Percentiles rank a stretch among this genome's conserved stretches.
These are phyloP conservation scores for Seminavis robusta DNA, from an alignment of 108 stramenopile genomes.

Conservation along the genomic window DNA sequence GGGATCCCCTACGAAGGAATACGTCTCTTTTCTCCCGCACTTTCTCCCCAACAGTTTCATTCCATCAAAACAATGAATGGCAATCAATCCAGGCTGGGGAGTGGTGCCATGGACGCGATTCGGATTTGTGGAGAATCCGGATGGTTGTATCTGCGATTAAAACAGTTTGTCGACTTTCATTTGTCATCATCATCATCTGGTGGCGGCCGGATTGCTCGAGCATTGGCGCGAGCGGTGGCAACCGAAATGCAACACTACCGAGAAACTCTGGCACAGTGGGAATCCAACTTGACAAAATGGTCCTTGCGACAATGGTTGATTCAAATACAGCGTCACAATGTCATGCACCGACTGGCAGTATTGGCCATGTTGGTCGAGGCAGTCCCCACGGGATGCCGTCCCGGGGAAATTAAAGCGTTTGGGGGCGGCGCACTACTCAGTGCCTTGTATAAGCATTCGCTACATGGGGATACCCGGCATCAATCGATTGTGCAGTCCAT, in stretches of 20 bases:
- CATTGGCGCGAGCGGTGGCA: slow-evolving; percentile 68
- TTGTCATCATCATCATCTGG: slow-evolving; percentile 29
- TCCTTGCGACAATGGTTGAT: slow-evolving; percentile 70
- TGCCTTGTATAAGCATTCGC: slow-evolving; percentile 62
- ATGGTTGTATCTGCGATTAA: slow-evolving; percentile 69
- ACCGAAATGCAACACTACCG: slow-evolving; percentile 72
- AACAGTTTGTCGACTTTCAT: slow-evolving; percentile 42
- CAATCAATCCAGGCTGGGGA: slow-evolving; percentile 42
- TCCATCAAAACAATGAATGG: slow-evolving; percentile 17
- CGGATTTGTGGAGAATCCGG: slow-evolving; percentile 77
- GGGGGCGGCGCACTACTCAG: slow-evolving; percentile 83
- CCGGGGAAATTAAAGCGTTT: too few species aligned
- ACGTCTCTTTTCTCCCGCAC: neutral
- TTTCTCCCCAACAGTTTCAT: too few species aligned
- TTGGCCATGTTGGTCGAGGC: slow-evolving; percentile 81
- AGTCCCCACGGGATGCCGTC: too few species aligned
- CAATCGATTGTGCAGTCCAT: slow-evolving; percentile 60
- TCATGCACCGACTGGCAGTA: slow-evolving; percentile 49
- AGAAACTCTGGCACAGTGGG: slow-evolving; percentile 59
- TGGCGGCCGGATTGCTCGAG: slow-evolving; percentile 65
- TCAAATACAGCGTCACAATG: slow-evolving; percentile 52
- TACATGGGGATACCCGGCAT: slow-evolving; percentile 81
- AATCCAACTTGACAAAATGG: slow-evolving; percentile 49
- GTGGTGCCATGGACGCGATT: slow-evolving; percentile 69
- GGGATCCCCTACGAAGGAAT: slow-evolving; percentile 14